Evolutionary conservation across 2,329 filamentous ascomycete species (phyloP).

Genomic region (Clarireedia hainanense): DNA sequence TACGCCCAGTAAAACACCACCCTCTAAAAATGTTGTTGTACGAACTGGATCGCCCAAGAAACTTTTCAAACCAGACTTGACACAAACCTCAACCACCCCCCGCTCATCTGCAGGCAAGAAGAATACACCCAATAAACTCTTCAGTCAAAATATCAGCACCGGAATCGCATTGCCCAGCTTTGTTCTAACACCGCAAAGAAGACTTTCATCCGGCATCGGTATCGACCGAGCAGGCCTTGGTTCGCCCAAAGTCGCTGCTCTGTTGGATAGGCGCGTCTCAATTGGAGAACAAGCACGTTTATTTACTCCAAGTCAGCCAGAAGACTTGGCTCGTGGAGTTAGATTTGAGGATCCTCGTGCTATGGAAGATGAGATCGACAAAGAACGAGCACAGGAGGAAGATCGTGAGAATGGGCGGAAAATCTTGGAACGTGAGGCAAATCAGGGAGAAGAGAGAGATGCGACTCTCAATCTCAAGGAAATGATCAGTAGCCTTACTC

Average conservation of each 20-base stretch:
- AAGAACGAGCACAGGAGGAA: constrained; percentile 52
- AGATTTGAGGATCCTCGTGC: constrained; percentile 58
- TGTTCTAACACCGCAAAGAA: constrained; percentile 51
- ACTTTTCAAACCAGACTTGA: constrained; percentile 35
- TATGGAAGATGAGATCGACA: constrained; percentile 56
- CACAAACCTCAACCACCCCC: constrained; percentile 24
- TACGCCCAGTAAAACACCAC: constrained; percentile 43
- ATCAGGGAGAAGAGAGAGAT: constrained; percentile 49
- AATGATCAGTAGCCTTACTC: constrained; percentile 71
- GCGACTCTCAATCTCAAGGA: constrained; percentile 61
- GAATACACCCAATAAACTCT: constrained; percentile 37
- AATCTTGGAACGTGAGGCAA: constrained; percentile 45
- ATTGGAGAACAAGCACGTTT: constrained; percentile 58
- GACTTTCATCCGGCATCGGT: constrained; percentile 59
- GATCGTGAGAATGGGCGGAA: constrained; percentile 52
- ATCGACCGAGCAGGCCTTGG: constrained; percentile 64
- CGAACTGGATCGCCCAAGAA: constrained; percentile 42
- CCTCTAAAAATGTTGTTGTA: constrained; percentile 38
- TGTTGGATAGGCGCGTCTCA: constrained; percentile 63
- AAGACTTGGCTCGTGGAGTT: constrained; percentile 38
- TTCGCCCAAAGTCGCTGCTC: constrained; percentile 63
- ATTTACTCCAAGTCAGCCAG: constrained; percentile 48
- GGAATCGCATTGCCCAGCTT: constrained; percentile 55
- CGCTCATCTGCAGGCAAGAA: constrained; percentile 29
- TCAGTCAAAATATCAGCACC: constrained; percentile 44